Conservation (phyloP, 2,329 filamentous ascomycete species). For the Verticillium klebahnii region DNA sequence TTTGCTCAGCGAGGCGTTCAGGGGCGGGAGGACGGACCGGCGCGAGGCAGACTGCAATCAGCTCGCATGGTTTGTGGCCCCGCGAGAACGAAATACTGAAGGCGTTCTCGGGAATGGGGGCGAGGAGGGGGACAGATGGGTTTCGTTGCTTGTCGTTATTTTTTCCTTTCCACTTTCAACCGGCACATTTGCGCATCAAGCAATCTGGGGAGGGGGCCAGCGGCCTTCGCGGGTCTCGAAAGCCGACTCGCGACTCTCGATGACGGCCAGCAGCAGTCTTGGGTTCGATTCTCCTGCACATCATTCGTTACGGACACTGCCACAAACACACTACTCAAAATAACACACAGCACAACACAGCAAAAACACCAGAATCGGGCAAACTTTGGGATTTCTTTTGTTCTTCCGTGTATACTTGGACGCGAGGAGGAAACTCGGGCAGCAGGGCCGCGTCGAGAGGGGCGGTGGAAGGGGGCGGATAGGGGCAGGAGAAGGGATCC, state of each 20-base stretch:
- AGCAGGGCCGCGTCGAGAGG: background rate
- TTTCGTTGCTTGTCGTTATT: constrained; percentile 1
- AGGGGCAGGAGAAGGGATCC: background rate
- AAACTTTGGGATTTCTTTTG: background rate
- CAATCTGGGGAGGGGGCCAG: background rate
- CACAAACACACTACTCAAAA: background rate
- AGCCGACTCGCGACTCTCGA: background rate
- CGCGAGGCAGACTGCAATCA: constrained; percentile 2
- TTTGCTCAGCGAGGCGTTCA: constrained; percentile 2
- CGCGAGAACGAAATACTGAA: background rate
- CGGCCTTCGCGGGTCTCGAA: too few species aligned
- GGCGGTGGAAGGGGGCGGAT: background rate
- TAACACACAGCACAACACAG: background rate
- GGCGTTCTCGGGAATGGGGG: background rate
- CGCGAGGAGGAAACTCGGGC: background rate
- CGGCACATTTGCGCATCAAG: background rate
- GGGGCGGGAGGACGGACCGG: background rate
- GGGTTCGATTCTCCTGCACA: background rate
- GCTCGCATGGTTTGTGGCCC: background rate
- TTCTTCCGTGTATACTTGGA: background rate
- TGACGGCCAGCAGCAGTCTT: background rate
- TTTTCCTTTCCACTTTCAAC: constrained; percentile 4
- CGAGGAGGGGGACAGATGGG: background rate
- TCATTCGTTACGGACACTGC: background rate
- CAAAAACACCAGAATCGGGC: background rate